Base-by-base conservation (phyloP, 768 basidiomycete genomes). In the Amanita thiersii region DNA sequence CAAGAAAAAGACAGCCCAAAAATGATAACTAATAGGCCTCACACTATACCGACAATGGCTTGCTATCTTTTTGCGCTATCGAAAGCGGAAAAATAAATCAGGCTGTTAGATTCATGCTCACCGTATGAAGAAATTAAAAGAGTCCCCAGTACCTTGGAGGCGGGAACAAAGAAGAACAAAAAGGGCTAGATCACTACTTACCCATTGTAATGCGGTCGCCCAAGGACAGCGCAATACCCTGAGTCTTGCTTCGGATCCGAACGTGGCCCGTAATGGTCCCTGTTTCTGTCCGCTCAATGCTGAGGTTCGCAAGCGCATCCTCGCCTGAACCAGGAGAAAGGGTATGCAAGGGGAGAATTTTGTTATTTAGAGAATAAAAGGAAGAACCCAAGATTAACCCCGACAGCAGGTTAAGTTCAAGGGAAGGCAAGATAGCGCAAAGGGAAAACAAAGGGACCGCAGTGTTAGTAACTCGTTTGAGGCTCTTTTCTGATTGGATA, bases 231-330 rank as follows among this genome's bases (percentile, higher is more conserved):
- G 94, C 94, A 47, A 98, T 97, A 40, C 94, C 94, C 60, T 98
- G 94, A 17, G 94, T 97, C 67, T 98, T 97, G 56, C 88, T 91
- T 44, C 94, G 77, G 56, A 98, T 97, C 39, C 94, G 79, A 6
- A 98, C 90, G 61, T 98, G 93, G 0, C 94, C 94, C 10, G 81
- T 81, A 44, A 98, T 82, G 4, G 70, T 74, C 1, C 91, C 91
- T 8, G 67, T 64, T 43, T 90, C 86, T 32, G 85, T 81, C 52
- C 84, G 75, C 58, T 99, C 94, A 47, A 99, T 80, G 47, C 86
- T 89, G 50, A 97, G 62, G 59, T 99, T 99, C 36, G 94, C 94
- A 19, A 99, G 64, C 0, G 94, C 94, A 54, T 98, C 94, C 62
- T 99, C 94, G 44, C 91, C 89, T 90, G 49, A 19, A n/a, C 30